Evolutionary conservation across 139 green algal genomes (phyloP).

Genomic region (Edaphochlamys debaryana): DNA sequence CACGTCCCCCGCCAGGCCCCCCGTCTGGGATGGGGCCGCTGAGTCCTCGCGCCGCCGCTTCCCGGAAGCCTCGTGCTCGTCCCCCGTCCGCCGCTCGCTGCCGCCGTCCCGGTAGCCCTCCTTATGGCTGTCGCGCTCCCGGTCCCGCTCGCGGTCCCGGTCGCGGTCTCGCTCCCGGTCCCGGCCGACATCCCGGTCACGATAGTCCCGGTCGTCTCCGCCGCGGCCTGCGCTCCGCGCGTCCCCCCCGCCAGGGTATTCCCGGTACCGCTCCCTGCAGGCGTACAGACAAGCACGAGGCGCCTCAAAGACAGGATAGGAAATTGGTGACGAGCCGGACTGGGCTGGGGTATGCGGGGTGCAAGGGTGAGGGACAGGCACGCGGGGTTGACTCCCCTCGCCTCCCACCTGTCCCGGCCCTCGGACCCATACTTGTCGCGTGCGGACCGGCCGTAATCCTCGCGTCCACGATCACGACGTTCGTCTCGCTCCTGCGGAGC

Average conservation of each 20-base stretch:
- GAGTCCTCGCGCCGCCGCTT: constrained; percentile 3
- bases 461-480: background rate
- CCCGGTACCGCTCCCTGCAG: background rate
- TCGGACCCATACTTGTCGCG: constrained; percentile 15
- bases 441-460: background rate
- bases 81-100: background rate
- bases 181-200: background rate
- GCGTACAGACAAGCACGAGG: no score
- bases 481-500: background rate
- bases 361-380: background rate
- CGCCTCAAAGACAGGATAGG: background rate
- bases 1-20: constrained; percentile 1
- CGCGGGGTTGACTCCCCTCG: background rate
- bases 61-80: background rate
- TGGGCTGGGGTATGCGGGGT: background rate
- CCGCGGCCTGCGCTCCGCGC: no score
- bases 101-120: constrained; percentile 3
- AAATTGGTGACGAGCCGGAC: no score
- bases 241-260: background rate
- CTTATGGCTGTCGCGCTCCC: background rate
- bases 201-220: background rate
- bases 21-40: background rate
- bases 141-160: constrained; percentile 37
- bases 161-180: constrained; percentile 17
- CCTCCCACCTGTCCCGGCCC: background rate